Percentiles rank a stretch among this genome's conserved stretches.
Evolutionary conservation across 805 yeast genomes (phyloP).

Genomic region (Huiozyma sinensis): DNA sequence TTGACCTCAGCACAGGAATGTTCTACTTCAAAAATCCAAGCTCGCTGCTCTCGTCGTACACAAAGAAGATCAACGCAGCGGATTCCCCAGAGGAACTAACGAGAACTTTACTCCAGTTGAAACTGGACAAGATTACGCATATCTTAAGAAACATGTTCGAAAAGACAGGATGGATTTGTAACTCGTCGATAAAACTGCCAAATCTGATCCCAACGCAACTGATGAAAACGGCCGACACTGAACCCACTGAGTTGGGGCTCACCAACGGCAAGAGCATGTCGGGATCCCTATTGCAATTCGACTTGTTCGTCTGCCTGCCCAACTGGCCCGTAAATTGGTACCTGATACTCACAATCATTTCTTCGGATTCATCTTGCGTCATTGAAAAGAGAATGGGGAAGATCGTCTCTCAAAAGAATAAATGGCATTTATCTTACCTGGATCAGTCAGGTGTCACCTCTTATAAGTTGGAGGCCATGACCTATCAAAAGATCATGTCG

Average conservation of each 20-base stretch:
- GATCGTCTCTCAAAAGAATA: conserved; percentile 22
- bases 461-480: conserved; percentile 24
- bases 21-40: conserved; percentile 27
- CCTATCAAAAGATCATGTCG: conserved; percentile 24
- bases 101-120: conserved; percentile 20
- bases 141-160: conserved; percentile 27
- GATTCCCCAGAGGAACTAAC: conserved; percentile 19
- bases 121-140: conserved; percentile 23
- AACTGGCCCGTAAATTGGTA: conserved; percentile 31
- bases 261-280: neutral
- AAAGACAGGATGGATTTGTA: conserved; percentile 28
- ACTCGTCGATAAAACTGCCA: conserved; percentile 17
- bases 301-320: conserved; percentile 24
- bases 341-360: conserved; percentile 24
- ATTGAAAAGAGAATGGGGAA: conserved; percentile 28
- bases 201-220: conserved; percentile 16
- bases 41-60: conserved; percentile 19
- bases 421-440: conserved; percentile 26
- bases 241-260: too few relatives aligned
- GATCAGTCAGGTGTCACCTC: conserved; percentile 16
- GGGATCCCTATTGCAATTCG: conserved; percentile 16
- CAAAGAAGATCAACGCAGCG: conserved; percentile 21
- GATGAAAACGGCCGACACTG: neutral
- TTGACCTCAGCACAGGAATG: conserved; percentile 25
- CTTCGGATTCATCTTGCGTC: conserved; percentile 24